Percentiles rank a stretch among this genome's conserved stretches.
phyloP scores from a whole-genome alignment of 1,284 basidiomycete species.

The Anthracocystis panici-leucophaei region DNA sequence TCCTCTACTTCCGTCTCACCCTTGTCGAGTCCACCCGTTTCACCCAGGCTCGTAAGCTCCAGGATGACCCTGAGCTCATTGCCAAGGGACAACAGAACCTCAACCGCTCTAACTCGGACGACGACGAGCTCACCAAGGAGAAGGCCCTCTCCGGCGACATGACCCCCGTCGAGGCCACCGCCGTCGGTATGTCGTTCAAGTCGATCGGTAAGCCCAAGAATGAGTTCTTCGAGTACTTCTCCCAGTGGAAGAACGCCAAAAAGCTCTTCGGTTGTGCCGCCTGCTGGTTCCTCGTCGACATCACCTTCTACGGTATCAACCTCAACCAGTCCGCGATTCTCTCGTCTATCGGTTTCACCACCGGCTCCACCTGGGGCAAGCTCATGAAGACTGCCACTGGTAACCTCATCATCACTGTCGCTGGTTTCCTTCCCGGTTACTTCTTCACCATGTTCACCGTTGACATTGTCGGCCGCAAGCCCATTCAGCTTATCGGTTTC shows the following conservation, averaged over 20 bases:
- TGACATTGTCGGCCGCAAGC: conserved; percentile 67
- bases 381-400: conserved; percentile 74
- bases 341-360: conserved; percentile 76
- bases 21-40: conserved; percentile 77
- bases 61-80: conserved; percentile 82
- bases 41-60: conserved; percentile 82
- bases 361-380: conserved; percentile 69
- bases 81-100: conserved; percentile 73
- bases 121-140: conserved; percentile 52
- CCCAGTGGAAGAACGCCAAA: conserved; percentile 61
- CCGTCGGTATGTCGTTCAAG: conserved; percentile 61
- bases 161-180: conserved; percentile 53
- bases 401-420: conserved; percentile 60
- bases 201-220: conserved; percentile 55
- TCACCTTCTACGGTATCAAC: conserved; percentile 83
- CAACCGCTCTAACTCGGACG: conserved; percentile 69
- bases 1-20: conserved; percentile 73
- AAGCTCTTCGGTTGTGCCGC: conserved; percentile 60
- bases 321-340: conserved; percentile 80
- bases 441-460: conserved; percentile 64
- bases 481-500: conserved; percentile 69
- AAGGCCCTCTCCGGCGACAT: conserved; percentile 42
- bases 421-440: conserved; percentile 68
- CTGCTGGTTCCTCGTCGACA: conserved; percentile 73
- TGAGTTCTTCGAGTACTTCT: conserved; percentile 58